phyloP scores from a whole-genome alignment of 768 basidiomycete species.

The Favolaschia claudopus region DNA sequence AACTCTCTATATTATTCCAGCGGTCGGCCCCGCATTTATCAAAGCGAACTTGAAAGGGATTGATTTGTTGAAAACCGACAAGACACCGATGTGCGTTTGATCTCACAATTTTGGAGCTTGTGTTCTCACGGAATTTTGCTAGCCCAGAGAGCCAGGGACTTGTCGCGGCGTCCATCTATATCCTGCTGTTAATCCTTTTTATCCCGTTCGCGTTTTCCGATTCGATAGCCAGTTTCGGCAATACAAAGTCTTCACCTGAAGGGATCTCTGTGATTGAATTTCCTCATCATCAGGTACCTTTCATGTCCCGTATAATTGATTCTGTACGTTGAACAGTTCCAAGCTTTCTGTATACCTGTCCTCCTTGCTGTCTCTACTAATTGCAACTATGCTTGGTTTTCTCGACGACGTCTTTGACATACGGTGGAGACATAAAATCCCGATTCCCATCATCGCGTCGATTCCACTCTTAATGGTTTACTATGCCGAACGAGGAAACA shows the following conservation, averaged over 20 bases:
- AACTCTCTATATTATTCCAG: slow-evolving; percentile 82
- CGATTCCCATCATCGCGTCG: slow-evolving; percentile 94
- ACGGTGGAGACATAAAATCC: slow-evolving; percentile 97
- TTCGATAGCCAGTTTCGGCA: slow-evolving; percentile 57
- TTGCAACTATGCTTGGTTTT: slow-evolving; percentile 94
- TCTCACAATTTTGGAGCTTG: slow-evolving; percentile 3
- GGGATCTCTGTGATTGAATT: slow-evolving; percentile 74
- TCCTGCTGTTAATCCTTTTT: slow-evolving; percentile 86
- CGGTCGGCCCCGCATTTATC: slow-evolving; percentile 80
- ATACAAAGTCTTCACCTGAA: slow-evolving; percentile 54
- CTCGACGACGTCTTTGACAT: slow-evolving; percentile 98
- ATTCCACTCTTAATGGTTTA: slow-evolving; percentile 97
- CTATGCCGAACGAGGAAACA: slow-evolving; percentile 93
- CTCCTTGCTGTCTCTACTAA: slow-evolving; percentile 88
- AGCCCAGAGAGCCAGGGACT: slow-evolving; percentile 96
- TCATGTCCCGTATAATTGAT: neutral
- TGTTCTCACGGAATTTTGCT: slow-evolving; percentile 7
- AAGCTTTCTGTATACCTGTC: slow-evolving; percentile 94
- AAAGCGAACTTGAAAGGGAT: slow-evolving; percentile 83
- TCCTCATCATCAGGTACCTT: slow-evolving; percentile 77
- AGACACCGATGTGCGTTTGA: slow-evolving; percentile 68
- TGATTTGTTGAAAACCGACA: slow-evolving; percentile 87
- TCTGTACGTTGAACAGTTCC: neutral
- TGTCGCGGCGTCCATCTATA: slow-evolving; percentile 89
- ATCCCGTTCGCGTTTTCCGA: slow-evolving; percentile 95